These are phyloP conservation scores for Lepiota brunneoincarnata DNA, from an alignment of 768 basidiomycete species.

Conservation along the genomic window DNA sequence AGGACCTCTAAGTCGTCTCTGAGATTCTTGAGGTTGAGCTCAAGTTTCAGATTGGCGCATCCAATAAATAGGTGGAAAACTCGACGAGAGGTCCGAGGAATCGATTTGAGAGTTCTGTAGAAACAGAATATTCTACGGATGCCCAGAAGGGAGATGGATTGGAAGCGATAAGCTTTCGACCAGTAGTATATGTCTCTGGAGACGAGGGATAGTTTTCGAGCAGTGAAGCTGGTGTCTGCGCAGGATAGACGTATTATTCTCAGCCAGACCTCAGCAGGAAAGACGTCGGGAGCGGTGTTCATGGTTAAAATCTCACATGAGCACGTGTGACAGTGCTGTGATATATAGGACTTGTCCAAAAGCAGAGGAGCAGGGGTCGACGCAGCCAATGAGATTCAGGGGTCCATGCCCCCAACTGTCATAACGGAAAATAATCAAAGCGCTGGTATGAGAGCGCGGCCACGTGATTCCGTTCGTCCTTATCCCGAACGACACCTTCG, in stretches of 20 bases:
- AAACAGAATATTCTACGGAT: not conserved
- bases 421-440: no score
- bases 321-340: no score
- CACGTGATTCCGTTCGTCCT: no score
- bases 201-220: constrained; percentile 33
- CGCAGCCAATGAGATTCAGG: no score
- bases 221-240: constrained; percentile 33
- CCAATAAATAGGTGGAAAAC: not conserved
- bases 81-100: not conserved
- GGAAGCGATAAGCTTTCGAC: constrained; percentile 35
- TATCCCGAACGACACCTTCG: no score
- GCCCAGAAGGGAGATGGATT: constrained; percentile 29
- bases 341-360: no score
- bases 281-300: not conserved
- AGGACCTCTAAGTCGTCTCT: not conserved
- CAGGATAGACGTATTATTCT: constrained; percentile 42
- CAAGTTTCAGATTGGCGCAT: not conserved
- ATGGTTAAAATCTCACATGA: not conserved
- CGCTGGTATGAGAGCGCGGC: no score
- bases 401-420: no score
- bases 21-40: not conserved
- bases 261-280: constrained; percentile 42
- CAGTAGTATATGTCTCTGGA: constrained; percentile 38
- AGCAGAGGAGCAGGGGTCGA: no score
- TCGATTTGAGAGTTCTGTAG: constrained; percentile 1